phyloP scores from a whole-genome alignment of 805 yeast species.

The Cyberlindnera maritima region DNA sequence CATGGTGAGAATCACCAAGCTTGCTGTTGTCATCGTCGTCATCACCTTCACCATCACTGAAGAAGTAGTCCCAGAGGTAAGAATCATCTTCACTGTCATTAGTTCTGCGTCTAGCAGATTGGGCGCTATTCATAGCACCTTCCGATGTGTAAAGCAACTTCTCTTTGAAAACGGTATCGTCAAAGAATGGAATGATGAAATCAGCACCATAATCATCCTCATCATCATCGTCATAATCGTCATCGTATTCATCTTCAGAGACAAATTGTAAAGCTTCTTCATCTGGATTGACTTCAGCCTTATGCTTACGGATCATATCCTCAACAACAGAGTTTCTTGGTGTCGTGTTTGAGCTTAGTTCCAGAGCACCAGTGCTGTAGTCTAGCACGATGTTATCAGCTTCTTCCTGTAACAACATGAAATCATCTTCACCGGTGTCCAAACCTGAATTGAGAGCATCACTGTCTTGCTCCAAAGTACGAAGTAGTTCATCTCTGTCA shows the following conservation, averaged over 20 bases:
- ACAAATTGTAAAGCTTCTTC: slow-evolving; percentile 35
- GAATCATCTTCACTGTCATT: slow-evolving; percentile 51
- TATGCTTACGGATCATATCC: slow-evolving; percentile 40
- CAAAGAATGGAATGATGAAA: slow-evolving; percentile 40
- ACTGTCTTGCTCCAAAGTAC: slow-evolving; percentile 33
- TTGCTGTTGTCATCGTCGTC: slow-evolving; percentile 18
- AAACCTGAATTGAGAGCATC: slow-evolving; percentile 37
- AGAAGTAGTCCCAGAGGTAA: slow-evolving; percentile 72
- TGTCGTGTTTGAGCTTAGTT: slow-evolving; percentile 29
- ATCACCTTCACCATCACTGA: slow-evolving; percentile 41
- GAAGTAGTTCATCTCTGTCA: slow-evolving; percentile 42
- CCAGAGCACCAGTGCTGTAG: slow-evolving; percentile 30
- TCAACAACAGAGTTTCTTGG: slow-evolving; percentile 34
- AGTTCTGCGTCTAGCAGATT: slow-evolving; percentile 1
- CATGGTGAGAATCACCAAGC: slow-evolving; percentile 9
- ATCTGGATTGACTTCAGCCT: slow-evolving; percentile 36
- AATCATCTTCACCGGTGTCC: slow-evolving; percentile 33
- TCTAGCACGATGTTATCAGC: slow-evolving; percentile 43
- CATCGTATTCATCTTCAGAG: slow-evolving; percentile 31
- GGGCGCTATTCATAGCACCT: slow-evolving; percentile 10
- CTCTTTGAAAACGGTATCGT: slow-evolving; percentile 33
- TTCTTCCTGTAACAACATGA: slow-evolving; percentile 38
- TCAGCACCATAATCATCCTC: slow-evolving; percentile 40
- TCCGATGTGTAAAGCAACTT: slow-evolving; percentile 16
- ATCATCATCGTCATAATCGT: slow-evolving; percentile 21